Conservation (phyloP, 345 rosid genomes). For the Salix viminalis region DNA sequence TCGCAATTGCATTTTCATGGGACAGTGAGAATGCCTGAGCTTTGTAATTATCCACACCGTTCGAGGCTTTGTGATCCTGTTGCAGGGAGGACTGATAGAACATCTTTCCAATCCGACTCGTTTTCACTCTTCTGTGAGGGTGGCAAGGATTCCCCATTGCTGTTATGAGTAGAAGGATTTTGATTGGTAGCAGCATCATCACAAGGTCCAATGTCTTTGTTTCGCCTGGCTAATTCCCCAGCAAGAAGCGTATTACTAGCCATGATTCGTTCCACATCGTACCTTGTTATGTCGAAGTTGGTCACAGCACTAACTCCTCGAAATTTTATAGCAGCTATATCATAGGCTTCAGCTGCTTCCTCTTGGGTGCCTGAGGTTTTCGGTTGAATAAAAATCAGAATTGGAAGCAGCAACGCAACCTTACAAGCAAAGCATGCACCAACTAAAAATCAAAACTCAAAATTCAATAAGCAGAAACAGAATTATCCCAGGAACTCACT, state of each 20-base stretch:
- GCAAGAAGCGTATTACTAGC: slow-evolving; percentile 75
- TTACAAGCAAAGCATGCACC: neutral
- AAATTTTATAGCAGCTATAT: slow-evolving; percentile 87
- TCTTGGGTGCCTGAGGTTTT: slow-evolving; percentile 77
- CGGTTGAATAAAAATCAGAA: neutral
- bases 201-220: slow-evolving; percentile 36
- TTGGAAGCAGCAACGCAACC: neutral
- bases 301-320: slow-evolving; percentile 91
- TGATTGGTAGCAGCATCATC: slow-evolving; percentile 9
- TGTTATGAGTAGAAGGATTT: slow-evolving; percentile 16
- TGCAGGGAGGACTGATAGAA: slow-evolving; percentile 38
- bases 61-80: slow-evolving; percentile 25
- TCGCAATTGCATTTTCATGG: slow-evolving; percentile 26
- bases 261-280: slow-evolving; percentile 80
- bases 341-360: slow-evolving; percentile 98
- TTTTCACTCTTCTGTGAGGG: slow-evolving; percentile 13
- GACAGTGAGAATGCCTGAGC: slow-evolving; percentile 32
- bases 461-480: no score
- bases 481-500: slow-evolving; percentile 36
- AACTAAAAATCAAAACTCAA: neutral
- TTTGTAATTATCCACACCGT: slow-evolving; percentile 17
- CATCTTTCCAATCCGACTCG: slow-evolving; percentile 41
- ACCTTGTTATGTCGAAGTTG: slow-evolving; percentile 75
- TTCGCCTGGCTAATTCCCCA: slow-evolving; percentile 68
- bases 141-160: slow-evolving; percentile 19